Evolutionary conservation across 192 early-diverging fungal species (phyloP).

Genomic region (Piromyces finnis): DNA sequence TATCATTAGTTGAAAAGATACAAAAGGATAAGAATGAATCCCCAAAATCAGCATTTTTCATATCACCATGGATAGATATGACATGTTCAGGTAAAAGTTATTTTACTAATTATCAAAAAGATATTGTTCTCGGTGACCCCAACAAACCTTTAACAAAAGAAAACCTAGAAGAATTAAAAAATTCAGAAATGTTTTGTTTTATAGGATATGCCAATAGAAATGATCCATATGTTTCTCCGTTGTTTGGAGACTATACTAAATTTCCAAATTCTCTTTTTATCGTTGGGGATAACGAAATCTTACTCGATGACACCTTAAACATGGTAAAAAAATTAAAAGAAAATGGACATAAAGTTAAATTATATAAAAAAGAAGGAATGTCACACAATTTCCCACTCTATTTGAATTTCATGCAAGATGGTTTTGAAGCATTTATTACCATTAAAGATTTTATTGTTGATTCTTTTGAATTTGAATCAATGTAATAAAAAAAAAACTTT

Average conservation of each 20-base stretch:
- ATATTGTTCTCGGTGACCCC: background rate
- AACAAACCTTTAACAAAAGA: background rate
- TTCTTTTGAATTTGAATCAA: background rate
- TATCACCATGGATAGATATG: background rate
- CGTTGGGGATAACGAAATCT: background rate
- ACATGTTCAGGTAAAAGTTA: background rate
- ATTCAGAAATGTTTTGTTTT: background rate
- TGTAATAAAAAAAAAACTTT: no score
- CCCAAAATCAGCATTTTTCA: background rate
- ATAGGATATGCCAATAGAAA: background rate
- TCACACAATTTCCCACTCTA: background rate
- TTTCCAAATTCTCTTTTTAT: background rate
- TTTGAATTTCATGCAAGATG: background rate
- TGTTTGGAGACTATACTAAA: background rate
- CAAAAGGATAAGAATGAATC: background rate
- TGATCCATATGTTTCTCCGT: background rate
- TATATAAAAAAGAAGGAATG: background rate
- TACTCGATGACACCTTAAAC: background rate
- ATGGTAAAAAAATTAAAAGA: background rate
- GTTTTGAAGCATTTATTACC: background rate
- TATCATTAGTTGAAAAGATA: conserved; percentile 10
- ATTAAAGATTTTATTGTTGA: background rate
- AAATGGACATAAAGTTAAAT: background rate
- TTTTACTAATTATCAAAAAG: background rate
- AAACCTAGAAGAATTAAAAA: background rate